Evolutionary conservation across 2,329 filamentous ascomycete species (phyloP).

Genomic region (Leptographium flavum): DNA sequence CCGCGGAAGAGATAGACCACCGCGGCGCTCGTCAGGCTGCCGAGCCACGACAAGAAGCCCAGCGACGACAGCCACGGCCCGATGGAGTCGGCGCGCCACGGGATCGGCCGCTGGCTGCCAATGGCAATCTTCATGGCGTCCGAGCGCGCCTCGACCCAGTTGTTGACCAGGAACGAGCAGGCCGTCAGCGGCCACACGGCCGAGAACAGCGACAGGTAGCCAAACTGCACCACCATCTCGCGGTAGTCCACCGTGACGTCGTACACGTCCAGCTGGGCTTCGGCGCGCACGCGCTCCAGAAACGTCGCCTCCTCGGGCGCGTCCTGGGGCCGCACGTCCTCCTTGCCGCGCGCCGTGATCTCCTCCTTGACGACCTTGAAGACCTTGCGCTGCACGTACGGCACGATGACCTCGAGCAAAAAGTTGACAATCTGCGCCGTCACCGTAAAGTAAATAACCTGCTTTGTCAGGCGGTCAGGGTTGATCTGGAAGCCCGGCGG

Average conservation of each 20-base stretch:
- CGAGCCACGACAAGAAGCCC: conserved; percentile 85
- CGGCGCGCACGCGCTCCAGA: conserved; percentile 64
- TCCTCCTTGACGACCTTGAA: conserved; percentile 62
- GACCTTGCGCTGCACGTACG: conserved; percentile 66
- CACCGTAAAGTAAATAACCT: conserved; percentile 92
- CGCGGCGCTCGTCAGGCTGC: conserved; percentile 73
- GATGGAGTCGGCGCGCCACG: conserved; percentile 83
- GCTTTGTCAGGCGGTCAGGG: conserved; percentile 66
- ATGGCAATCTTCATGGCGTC: conserved; percentile 86
- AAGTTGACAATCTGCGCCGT: conserved; percentile 87
- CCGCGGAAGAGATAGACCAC: conserved; percentile 81
- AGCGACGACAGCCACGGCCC: conserved; percentile 82
- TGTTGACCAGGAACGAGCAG: conserved; percentile 80
- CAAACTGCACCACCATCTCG: conserved; percentile 81
- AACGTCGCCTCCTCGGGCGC: conserved; percentile 66
- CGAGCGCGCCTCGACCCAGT: conserved; percentile 87
- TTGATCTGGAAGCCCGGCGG: conserved; percentile 58
- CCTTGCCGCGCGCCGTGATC: conserved; percentile 32
- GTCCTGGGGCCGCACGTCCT: conserved; percentile 40
- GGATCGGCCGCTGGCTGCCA: conserved; percentile 77
- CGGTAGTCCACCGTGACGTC: conserved; percentile 83
- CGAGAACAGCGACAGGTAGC: conserved; percentile 82
- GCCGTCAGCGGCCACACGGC: conserved; percentile 91
- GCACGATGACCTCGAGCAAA: conserved; percentile 69
- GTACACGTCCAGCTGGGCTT: conserved; percentile 71